These are phyloP conservation scores for Sporothrix humicola DNA, from an alignment of 2,329 filamentous ascomycete species.

Conservation along the genomic window DNA sequence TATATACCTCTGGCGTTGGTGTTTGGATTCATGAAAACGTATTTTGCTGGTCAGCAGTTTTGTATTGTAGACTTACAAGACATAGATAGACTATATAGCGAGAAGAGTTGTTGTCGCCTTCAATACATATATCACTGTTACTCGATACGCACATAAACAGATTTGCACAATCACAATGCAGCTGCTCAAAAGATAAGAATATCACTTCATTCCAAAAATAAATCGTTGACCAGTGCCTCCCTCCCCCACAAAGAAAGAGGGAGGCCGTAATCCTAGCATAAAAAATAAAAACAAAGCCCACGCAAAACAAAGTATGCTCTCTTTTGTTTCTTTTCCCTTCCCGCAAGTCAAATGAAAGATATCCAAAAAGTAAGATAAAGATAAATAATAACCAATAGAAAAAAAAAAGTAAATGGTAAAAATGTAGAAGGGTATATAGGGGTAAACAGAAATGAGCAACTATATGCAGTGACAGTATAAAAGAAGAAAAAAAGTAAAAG, in stretches of 20 bases:
- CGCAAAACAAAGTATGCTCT: not conserved
- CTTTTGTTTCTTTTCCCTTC: conserved; percentile 7
- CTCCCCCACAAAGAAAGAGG: not conserved
- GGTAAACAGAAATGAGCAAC: conserved; percentile 16
- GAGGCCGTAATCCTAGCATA: conserved; percentile 22
- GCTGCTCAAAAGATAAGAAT: conserved; percentile 13
- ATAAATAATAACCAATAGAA: conserved; percentile 10
- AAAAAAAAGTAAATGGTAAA: conserved; percentile 22
- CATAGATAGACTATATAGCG: too few relatives aligned
- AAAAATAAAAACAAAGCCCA: not conserved
- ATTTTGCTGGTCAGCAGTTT: not conserved
- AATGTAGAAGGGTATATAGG: conserved; percentile 29
- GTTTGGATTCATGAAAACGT: not conserved
- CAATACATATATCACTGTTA: not conserved
- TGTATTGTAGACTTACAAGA: too few relatives aligned
- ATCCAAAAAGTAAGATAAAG: not conserved
- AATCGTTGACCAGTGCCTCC: conserved; percentile 17
- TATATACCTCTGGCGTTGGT: conserved; percentile 28
- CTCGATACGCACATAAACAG: not conserved
- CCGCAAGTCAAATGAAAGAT: not conserved
- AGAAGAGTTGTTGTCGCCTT: too few relatives aligned
- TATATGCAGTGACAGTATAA: conserved; percentile 10
- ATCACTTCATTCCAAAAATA: conserved; percentile 27
- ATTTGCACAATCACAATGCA: not conserved
- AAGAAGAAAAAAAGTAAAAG: not conserved